Evolutionary conservation across 495 filamentous ascomycete genomes (phyloP).

Genomic region (Podospora conica): DNA sequence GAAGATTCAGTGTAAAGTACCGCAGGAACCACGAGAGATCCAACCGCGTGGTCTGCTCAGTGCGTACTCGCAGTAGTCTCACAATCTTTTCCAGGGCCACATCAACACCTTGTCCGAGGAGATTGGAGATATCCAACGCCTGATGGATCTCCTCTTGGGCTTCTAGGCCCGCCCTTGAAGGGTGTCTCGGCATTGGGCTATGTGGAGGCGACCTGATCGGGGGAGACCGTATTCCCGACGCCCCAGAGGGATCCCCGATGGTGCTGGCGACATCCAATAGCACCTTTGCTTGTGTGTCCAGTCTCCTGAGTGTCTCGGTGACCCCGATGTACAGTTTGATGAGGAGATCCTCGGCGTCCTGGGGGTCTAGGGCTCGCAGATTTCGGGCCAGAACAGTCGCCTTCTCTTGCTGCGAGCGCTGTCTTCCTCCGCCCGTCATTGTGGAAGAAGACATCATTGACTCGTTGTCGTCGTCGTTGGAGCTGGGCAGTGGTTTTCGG

Average conservation of each 20-base stretch:
- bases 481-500: slow-evolving; percentile 77
- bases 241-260: slow-evolving; percentile 39
- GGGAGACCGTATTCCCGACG: slow-evolving; percentile 38
- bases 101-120: slow-evolving; percentile 92
- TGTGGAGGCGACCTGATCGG: slow-evolving; percentile 44
- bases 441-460: slow-evolving; percentile 86
- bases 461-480: slow-evolving; percentile 87
- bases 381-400: slow-evolving; percentile 87
- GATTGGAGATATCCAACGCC: slow-evolving; percentile 83
- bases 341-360: slow-evolving; percentile 81
- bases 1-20: slow-evolving; percentile 87
- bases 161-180: slow-evolving; percentile 27
- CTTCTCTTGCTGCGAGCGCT: slow-evolving; percentile 77
- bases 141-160: slow-evolving; percentile 77
- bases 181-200: slow-evolving; percentile 38
- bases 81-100: slow-evolving; percentile 87
- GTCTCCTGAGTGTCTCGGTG: slow-evolving; percentile 75
- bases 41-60: slow-evolving; percentile 71
- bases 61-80: slow-evolving; percentile 85
- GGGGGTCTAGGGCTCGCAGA: slow-evolving; percentile 73
- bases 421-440: slow-evolving; percentile 54
- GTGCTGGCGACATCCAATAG: slow-evolving; percentile 91
- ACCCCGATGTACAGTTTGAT: slow-evolving; percentile 77
- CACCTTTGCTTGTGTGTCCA: slow-evolving; percentile 89
- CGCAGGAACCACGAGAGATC: slow-evolving; percentile 72